These are phyloP conservation scores for Phellinidium pouzarii DNA, from an alignment of 1,284 basidiomycete species.

Conservation along the genomic window DNA sequence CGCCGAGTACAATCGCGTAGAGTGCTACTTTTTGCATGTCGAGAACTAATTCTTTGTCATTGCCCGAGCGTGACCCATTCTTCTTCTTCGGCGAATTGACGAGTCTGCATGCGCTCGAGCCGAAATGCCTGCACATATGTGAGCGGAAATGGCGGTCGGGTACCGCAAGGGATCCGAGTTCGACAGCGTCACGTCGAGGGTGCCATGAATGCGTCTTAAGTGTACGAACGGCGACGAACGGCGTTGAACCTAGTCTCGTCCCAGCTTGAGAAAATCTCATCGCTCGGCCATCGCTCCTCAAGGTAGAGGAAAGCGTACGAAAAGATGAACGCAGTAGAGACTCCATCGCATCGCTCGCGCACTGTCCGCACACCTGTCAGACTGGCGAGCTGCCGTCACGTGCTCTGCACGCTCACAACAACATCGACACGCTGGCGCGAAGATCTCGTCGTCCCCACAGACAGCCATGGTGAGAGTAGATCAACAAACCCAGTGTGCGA, in stretches of 20 bases:
- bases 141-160: neutral
- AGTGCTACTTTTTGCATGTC: neutral
- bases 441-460: neutral
- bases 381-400: neutral
- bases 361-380: neutral
- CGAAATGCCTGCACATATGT: too few relatives aligned
- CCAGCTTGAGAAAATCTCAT: neutral
- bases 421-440: too few relatives aligned
- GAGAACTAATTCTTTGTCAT: neutral
- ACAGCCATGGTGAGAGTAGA: neutral
- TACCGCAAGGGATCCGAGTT: neutral
- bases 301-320: neutral
- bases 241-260: neutral
- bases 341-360: neutral
- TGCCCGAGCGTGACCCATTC: too few relatives aligned
- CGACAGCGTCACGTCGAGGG: neutral
- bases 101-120: neutral
- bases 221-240: neutral
- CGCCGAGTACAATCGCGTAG: conserved; percentile 19
- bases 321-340: neutral
- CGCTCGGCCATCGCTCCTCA: neutral
- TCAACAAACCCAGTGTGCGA: neutral
- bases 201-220: neutral
- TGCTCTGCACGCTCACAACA: too few relatives aligned
- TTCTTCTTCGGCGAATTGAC: neutral